Percentiles rank a stretch among this genome's conserved stretches.
Evolutionary conservation across 108 stramenopile species (phyloP).

Genomic region (Epipyxis sp.): DNA sequence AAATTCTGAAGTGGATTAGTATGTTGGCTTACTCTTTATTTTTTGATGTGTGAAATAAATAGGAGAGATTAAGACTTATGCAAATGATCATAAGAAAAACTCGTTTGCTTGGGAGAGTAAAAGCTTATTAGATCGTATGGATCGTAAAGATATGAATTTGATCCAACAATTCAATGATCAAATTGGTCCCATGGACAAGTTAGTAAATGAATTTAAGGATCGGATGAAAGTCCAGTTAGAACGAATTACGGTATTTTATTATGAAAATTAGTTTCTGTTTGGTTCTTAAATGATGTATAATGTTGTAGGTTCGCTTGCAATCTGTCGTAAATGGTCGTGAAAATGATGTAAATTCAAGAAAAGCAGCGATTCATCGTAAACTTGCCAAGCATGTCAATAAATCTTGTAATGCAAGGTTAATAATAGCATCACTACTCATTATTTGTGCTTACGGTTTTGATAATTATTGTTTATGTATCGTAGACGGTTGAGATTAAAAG

Average conservation of each 20-base stretch:
- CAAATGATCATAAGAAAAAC: background rate
- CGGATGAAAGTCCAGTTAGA: constrained; percentile 1
- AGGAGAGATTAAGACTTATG: background rate
- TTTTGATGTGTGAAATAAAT: too few species aligned
- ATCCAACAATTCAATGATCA: constrained; percentile 3
- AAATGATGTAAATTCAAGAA: constrained; percentile 11
- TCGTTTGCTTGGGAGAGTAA: constrained; percentile 16
- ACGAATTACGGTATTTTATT: background rate
- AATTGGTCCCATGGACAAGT: background rate
- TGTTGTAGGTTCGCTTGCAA: too few species aligned
- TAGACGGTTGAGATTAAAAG: background rate
- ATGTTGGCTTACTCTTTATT: too few species aligned
- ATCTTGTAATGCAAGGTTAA: constrained; percentile 11
- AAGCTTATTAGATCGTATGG: background rate
- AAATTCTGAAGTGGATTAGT: too few species aligned
- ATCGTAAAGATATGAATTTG: background rate
- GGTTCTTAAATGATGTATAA: too few species aligned
- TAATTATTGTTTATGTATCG: too few species aligned
- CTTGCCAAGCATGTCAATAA: constrained; percentile 19
- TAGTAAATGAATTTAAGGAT: constrained; percentile 6
- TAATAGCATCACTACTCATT: too few species aligned
- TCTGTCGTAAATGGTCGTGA: constrained; percentile 5
- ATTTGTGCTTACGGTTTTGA: too few species aligned
- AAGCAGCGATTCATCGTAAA: constrained; percentile 5
- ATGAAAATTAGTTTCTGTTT: too few species aligned